Evolutionary conservation across 768 basidiomycete genomes (phyloP), one percentile per base, ranked within the genome.

Genomic region (Chalciporus sphaerocephalus): DNA sequence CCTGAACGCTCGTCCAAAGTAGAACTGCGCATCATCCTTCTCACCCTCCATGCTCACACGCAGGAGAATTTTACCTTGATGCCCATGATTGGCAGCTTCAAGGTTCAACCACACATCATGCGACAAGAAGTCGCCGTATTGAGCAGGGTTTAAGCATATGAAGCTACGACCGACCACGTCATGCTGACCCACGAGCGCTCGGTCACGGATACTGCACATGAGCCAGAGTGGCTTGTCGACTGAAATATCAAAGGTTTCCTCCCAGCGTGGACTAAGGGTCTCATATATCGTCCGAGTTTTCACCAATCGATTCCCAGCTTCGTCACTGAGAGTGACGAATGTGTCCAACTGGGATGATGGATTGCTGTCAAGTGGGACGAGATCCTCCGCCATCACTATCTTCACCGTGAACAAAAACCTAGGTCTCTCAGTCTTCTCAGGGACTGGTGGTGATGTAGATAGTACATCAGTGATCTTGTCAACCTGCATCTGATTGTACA

Each of bases 11-110:
- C 93, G 78, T 21, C 96, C 96, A 58, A 98, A 99, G 73, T 88
- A 94, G 73, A 96, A 99, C 55, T 89, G 89, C 7, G 92, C 90
- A 62, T 99, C 96, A 56, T 96, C 93, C 68, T 95, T 93, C 75
- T 98, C 96, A 42, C 94, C 93, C 60, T 99, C 96, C 93, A 98
- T 96, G 60, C 92, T 94, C 47, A 98, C 78, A 16, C 96, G 80
- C 24, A 96, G 71, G 28, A 96, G 69, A 40, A 97, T 76, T 25
- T 92, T 80, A 5, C 96, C 93, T 43, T 81, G 76, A 20, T 64
- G 57, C 1, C 65, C 62, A 35, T 66, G 57, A 16, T 62, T 58
- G 37, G 47, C 32, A 0, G 85, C 82, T 60, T 97, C 94, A 13
- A 98, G 71, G 49, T 91, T 87, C 70, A 94, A 77, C 87, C 93